Evolutionary conservation across 768 basidiomycete species (phyloP).

Genomic region (Lepiota brunneoincarnata): DNA sequence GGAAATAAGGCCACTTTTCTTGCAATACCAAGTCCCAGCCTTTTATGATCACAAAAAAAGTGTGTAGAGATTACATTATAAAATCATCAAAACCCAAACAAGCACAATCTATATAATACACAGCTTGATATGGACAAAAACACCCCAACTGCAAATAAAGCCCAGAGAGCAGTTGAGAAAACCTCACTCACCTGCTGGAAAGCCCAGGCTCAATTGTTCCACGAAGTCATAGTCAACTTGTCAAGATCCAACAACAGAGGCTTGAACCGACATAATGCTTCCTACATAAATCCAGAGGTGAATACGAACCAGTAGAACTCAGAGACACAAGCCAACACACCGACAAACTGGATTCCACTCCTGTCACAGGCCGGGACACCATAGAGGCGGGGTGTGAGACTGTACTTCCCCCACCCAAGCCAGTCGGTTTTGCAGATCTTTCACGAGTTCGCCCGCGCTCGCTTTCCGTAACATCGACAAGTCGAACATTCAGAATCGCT

Average conservation of each 20-base stretch:
- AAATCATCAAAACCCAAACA: too few relatives aligned
- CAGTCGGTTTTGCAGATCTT: constrained; percentile 12
- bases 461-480: constrained; percentile 25
- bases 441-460: constrained; percentile 14
- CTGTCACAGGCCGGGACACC: not conserved
- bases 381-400: not conserved
- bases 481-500: constrained; percentile 28
- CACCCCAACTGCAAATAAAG: too few relatives aligned
- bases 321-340: not conserved
- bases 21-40: too few relatives aligned
- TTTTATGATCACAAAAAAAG: too few relatives aligned
- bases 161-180: too few relatives aligned
- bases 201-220: not conserved
- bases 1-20: too few relatives aligned
- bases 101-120: too few relatives aligned
- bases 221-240: constrained; percentile 3
- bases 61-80: too few relatives aligned
- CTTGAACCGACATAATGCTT: not conserved
- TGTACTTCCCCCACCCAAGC: constrained; percentile 4
- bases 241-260: not conserved
- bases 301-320: not conserved
- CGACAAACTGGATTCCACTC: not conserved
- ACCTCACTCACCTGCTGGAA: too few relatives aligned
- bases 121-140: too few relatives aligned
- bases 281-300: not conserved